phyloP scores from a whole-genome alignment of 2,329 filamentous ascomycete genomes.

The Moelleriella libera region DNA sequence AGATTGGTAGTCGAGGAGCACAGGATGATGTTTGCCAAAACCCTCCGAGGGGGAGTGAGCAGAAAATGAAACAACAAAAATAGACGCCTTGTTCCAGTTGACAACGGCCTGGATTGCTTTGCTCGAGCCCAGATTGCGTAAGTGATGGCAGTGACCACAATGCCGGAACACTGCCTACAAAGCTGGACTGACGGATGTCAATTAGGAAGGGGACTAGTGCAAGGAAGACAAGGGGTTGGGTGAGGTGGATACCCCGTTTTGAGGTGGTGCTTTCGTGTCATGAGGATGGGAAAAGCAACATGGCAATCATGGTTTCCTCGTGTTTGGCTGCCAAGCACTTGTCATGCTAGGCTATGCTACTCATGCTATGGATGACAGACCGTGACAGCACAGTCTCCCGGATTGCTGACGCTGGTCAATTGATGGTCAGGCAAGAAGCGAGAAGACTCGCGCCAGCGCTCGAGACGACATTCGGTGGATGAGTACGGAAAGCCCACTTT shows the following conservation, averaged over 20 bases:
- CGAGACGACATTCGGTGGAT: no score
- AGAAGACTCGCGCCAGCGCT: no score
- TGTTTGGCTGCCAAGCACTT: conserved; percentile 2
- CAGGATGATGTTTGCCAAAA: neutral
- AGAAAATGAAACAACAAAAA: neutral
- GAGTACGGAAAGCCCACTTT: no score
- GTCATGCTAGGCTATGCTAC: neutral
- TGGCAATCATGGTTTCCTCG: neutral
- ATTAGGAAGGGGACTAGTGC: neutral
- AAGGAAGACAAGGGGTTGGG: neutral
- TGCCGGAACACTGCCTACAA: no score
- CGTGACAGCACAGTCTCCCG: no score
- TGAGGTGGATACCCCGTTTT: neutral
- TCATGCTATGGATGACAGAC: no score
- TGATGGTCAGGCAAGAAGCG: no score
- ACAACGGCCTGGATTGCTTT: neutral
- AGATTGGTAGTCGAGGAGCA: neutral
- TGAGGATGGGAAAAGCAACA: neutral
- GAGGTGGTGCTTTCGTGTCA: neutral
- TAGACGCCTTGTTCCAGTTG: neutral
- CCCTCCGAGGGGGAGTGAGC: neutral
- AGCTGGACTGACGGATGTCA: no score
- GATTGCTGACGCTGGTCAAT: no score
- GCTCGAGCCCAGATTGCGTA: neutral
- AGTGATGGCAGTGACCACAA: no score